Evolutionary conservation across 257 asterid species (phyloP).

Genomic region (Solanum bulbocastanum): DNA sequence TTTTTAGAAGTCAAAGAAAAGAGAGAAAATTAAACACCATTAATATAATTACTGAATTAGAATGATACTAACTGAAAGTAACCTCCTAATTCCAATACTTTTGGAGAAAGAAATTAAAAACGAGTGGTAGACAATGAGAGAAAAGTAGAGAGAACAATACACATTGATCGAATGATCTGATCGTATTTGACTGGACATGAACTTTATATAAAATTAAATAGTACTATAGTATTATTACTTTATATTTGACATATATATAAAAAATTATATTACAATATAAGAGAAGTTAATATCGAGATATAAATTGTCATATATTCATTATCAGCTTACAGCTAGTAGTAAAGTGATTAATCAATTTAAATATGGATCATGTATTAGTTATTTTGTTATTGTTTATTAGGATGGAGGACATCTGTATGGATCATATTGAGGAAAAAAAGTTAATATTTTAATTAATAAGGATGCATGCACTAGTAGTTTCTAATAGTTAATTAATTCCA

Average conservation of each 20-base stretch:
- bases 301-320: not conserved
- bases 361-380: not conserved
- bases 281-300: not conserved
- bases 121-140: not conserved
- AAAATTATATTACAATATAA: not conserved
- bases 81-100: not conserved
- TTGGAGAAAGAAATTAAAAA: not conserved
- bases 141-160: not conserved
- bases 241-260: not conserved
- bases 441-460: not conserved
- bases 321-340: not conserved
- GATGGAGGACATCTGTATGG: not conserved
- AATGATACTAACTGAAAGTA: not conserved
- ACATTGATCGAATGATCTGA: not conserved
- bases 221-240: not conserved
- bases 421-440: not conserved
- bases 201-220: not conserved
- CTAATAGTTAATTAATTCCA: not conserved
- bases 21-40: not conserved
- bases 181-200: not conserved
- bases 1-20: not conserved
- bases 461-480: not conserved
- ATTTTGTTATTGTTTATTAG: not conserved
- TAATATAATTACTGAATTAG: conserved; percentile 1
- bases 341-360: not conserved